Evolutionary conservation across 306 rosid species (phyloP).

Genomic region (Begonia peltatifolia): DNA sequence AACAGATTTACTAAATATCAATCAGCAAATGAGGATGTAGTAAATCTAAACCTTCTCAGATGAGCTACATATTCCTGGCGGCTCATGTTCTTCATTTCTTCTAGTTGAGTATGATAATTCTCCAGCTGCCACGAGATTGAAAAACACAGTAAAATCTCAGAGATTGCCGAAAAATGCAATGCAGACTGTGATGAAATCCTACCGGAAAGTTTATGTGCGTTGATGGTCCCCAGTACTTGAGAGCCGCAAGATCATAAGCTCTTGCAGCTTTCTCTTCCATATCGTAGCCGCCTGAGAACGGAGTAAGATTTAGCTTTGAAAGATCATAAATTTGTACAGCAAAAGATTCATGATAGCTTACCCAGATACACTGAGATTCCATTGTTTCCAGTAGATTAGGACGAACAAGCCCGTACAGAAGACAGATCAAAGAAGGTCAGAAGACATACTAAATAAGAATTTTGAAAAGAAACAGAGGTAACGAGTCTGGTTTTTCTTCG

Average conservation of each 20-base stretch:
- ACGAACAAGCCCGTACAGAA: too few relatives aligned
- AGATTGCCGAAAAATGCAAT: too few relatives aligned
- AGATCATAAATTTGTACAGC: too few relatives aligned
- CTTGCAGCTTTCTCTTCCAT: conserved; percentile 99
- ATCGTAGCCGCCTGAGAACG: conserved; percentile 79
- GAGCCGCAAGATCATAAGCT: conserved; percentile 95
- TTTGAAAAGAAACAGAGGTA: too few relatives aligned
- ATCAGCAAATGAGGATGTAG: conserved; percentile 5
- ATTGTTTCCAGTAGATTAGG: conserved; percentile 17
- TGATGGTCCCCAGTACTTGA: conserved; percentile 93
- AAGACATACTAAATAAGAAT: too few relatives aligned
- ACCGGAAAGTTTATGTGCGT: conserved; percentile 73
- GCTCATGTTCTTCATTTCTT: conserved; percentile 91
- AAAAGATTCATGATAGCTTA: too few relatives aligned
- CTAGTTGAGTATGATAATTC: conserved; percentile 53
- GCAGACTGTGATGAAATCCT: too few relatives aligned
- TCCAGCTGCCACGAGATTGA: conserved; percentile 36
- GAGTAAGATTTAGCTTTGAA: too few relatives aligned
- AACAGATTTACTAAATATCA: too few relatives aligned
- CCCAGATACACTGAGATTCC: conserved; percentile 70
- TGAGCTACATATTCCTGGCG: conserved; percentile 96
- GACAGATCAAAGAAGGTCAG: too few relatives aligned
- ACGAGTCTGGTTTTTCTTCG: background rate
- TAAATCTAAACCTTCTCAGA: conserved; percentile 42
- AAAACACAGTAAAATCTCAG: background rate